phyloP scores from a whole-genome alignment of 768 basidiomycete genomes.

The Crucibulum laeve region DNA sequence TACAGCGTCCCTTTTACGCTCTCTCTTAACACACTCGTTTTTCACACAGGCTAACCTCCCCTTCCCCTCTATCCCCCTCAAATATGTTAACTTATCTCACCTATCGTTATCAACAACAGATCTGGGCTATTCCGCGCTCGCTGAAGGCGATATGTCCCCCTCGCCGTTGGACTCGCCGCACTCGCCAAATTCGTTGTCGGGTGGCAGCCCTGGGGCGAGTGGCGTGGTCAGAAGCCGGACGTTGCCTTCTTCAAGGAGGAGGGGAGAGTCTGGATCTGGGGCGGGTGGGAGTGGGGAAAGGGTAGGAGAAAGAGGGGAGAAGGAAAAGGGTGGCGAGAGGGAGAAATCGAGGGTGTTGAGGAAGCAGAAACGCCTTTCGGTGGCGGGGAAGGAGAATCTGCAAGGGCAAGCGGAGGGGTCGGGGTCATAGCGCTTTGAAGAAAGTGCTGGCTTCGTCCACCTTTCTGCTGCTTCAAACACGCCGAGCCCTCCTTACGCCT shows the following conservation, averaged over 20 bases:
- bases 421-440: not conserved
- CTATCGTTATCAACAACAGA: too few species aligned
- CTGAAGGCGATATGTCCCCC: slow-evolving; percentile 39
- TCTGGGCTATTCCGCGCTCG: too few species aligned
- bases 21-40: not conserved
- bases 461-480: too few species aligned
- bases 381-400: not conserved
- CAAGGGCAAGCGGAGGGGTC: not conserved
- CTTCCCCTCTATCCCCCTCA: not conserved
- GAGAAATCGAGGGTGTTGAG: slow-evolving; percentile 31
- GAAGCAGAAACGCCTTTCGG: slow-evolving; percentile 45
- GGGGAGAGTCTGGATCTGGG: not conserved
- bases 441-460: not conserved
- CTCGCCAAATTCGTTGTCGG: slow-evolving; percentile 17
- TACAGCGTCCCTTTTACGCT: not conserved
- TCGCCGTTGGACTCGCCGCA: slow-evolving; percentile 37
- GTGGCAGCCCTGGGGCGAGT: slow-evolving; percentile 24
- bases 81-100: slow-evolving; percentile 14
- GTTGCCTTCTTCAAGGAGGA: slow-evolving; percentile 40
- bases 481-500: too few species aligned
- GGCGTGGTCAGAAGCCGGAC: slow-evolving; percentile 62
- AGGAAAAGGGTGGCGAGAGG: slow-evolving; percentile 27
- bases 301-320: too few species aligned
- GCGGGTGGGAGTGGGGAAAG: not conserved
- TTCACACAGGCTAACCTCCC: slow-evolving; percentile 1